Evolutionary conservation across 768 basidiomycete genomes (phyloP).

Genomic region (Suillus subaureus): DNA sequence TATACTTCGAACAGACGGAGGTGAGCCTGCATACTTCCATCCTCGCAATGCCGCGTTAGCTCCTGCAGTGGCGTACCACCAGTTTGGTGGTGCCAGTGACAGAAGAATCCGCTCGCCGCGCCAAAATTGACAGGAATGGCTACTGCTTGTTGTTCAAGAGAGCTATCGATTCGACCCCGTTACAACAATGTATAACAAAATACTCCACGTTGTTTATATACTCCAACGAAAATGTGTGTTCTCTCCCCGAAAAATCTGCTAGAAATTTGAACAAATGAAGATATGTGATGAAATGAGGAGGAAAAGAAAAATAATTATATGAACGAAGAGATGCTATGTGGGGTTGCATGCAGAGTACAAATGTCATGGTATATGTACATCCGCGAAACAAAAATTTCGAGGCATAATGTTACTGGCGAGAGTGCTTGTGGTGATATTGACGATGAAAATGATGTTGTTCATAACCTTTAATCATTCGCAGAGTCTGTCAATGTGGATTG

Average conservation of each 20-base stretch:
- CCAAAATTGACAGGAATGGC: not conserved
- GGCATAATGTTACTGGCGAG: constrained; percentile 3
- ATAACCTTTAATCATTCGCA: not conserved
- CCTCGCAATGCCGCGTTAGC: not conserved
- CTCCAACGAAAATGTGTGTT: not conserved
- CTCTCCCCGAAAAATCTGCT: not conserved
- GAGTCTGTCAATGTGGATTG: not conserved
- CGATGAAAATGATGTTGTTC: not conserved
- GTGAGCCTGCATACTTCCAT: not conserved
- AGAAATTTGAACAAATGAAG: not conserved
- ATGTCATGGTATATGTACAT: constrained; percentile 11
- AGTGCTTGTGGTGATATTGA: not conserved
- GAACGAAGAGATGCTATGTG: constrained; percentile 13
- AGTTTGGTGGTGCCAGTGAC: not conserved
- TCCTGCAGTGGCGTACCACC: not conserved
- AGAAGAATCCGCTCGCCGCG: not conserved
- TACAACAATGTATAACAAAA: not conserved
- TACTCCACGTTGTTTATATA: not conserved
- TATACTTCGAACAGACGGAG: not conserved
- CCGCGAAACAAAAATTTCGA: constrained; percentile 6
- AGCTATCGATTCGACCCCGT: not conserved
- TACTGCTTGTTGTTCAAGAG: not conserved
- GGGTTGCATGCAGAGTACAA: constrained; percentile 8
- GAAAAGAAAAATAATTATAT: not conserved
- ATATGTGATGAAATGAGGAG: not conserved